phyloP scores from a whole-genome alignment of 345 rosid species.

The Camelina neglecta region DNA sequence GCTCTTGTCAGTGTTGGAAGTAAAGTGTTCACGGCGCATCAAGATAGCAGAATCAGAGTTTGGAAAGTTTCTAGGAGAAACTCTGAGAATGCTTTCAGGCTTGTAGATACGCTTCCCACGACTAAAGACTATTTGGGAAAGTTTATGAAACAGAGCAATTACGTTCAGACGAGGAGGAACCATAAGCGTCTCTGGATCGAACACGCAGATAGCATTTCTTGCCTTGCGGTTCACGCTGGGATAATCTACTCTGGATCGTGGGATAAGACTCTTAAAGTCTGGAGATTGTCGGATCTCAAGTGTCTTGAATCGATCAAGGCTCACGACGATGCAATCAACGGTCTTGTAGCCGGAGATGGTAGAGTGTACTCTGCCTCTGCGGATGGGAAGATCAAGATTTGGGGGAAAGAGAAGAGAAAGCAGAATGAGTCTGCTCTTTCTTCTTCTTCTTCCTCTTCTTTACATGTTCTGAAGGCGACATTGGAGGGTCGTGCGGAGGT shows the following conservation, averaged over 20 bases:
- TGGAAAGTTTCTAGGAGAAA: slow-evolving; percentile 84
- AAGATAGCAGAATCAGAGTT: slow-evolving; percentile 84
- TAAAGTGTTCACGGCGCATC: slow-evolving; percentile 88
- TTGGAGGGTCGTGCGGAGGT: slow-evolving; percentile 79
- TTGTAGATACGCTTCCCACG: slow-evolving; percentile 82
- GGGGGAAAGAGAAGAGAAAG: slow-evolving; percentile 64
- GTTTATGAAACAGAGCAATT: slow-evolving; percentile 87
- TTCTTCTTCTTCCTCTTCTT: slow-evolving; percentile 42
- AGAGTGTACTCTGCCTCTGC: slow-evolving; percentile 88
- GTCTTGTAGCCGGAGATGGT: slow-evolving; percentile 65
- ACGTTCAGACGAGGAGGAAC: slow-evolving; percentile 70
- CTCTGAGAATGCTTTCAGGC: slow-evolving; percentile 71
- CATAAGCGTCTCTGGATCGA: slow-evolving; percentile 79
- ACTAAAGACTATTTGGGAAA: slow-evolving; percentile 78
- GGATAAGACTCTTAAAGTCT: slow-evolving; percentile 94
- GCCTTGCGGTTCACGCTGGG: slow-evolving; percentile 68
- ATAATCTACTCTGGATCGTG: slow-evolving; percentile 86
- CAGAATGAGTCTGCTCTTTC: slow-evolving; percentile 1
- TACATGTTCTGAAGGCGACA: slow-evolving; percentile 73
- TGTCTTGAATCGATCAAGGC: slow-evolving; percentile 88
- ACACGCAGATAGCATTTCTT: slow-evolving; percentile 89
- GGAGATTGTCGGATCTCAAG: slow-evolving; percentile 83
- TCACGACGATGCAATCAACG: slow-evolving; percentile 86
- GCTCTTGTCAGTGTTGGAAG: slow-evolving; percentile 71
- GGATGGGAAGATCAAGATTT: slow-evolving; percentile 85